Conservation (phyloP, 176 grass and related monocot genomes). For the Oryza nivara region DNA sequence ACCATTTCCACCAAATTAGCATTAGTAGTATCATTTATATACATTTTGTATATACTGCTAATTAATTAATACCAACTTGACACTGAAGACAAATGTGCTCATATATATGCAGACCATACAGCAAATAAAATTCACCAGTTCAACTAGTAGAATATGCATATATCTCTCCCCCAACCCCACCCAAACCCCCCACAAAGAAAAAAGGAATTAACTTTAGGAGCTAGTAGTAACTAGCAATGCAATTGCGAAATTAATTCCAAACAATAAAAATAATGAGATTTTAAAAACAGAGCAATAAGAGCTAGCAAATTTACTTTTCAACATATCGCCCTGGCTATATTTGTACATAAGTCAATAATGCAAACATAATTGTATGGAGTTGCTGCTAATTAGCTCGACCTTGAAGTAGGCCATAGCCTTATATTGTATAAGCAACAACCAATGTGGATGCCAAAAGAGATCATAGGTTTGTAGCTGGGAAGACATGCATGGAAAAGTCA, state of each 20-base stretch:
- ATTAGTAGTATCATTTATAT: not conserved
- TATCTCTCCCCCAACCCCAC: not conserved
- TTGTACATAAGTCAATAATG: slow-evolving; percentile 2
- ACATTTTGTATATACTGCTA: not conserved
- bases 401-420: slow-evolving; percentile 22
- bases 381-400: slow-evolving; percentile 26
- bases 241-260: too few species aligned
- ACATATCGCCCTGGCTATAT: too few species aligned
- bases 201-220: too few species aligned
- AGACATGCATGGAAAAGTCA: slow-evolving; percentile 33
- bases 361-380: not conserved
- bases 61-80: not conserved
- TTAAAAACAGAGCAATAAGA: too few species aligned
- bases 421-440: slow-evolving; percentile 3
- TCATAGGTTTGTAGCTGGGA: slow-evolving; percentile 28
- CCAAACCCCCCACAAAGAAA: too few species aligned
- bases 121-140: not conserved
- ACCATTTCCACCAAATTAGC: not conserved
- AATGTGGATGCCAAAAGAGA: slow-evolving; percentile 30
- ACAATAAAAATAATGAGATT: too few species aligned
- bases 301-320: too few species aligned
- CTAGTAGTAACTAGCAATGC: too few species aligned
- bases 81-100: not conserved
- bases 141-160: not conserved
- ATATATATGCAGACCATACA: not conserved